phyloP scores from a whole-genome alignment of 2,329 filamentous ascomycete genomes.

The Reticulascus tulasneorum region DNA sequence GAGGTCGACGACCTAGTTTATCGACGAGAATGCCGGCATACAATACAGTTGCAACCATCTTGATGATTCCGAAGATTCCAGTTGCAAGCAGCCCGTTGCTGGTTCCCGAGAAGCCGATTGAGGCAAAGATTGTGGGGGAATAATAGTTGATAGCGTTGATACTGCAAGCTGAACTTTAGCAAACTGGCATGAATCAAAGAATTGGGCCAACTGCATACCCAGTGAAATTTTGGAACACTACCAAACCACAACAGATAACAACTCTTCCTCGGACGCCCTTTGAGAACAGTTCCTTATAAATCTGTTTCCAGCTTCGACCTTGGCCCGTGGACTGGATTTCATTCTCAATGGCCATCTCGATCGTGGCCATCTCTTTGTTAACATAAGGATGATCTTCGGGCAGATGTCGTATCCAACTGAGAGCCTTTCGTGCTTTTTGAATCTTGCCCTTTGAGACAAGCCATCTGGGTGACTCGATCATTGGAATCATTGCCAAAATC shows the following conservation, averaged over 20 bases:
- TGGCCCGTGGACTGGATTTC: conserved; percentile 33
- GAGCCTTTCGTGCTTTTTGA: conserved; percentile 31
- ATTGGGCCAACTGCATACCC: no score
- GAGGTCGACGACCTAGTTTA: conserved; percentile 17
- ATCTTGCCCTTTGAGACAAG: conserved; percentile 27
- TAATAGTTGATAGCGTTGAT: conserved; percentile 22
- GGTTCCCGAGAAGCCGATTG: conserved; percentile 56
- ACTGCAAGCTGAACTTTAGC: no score
- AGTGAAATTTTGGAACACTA: conserved; percentile 21
- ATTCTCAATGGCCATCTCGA: conserved; percentile 48
- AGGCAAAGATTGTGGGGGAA: conserved; percentile 59
- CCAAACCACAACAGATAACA: conserved; percentile 45
- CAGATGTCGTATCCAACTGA: conserved; percentile 34
- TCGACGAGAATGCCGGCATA: conserved; percentile 17
- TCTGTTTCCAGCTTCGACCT: conserved; percentile 9
- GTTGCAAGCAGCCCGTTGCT: conserved; percentile 57
- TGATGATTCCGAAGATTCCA: conserved; percentile 63
- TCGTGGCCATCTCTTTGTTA: conserved; percentile 45
- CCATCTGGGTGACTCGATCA: conserved; percentile 33
- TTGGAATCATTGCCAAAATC: conserved; percentile 25
- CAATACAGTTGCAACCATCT: conserved; percentile 24
- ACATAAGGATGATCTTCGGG: conserved; percentile 31
- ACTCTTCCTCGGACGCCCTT: conserved; percentile 29
- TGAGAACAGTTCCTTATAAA: conserved; percentile 15
- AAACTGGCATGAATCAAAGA: conserved; percentile 55